Base-by-base conservation (phyloP, 495 filamentous ascomycete species). In the Aspergillus nidulans region DNA sequence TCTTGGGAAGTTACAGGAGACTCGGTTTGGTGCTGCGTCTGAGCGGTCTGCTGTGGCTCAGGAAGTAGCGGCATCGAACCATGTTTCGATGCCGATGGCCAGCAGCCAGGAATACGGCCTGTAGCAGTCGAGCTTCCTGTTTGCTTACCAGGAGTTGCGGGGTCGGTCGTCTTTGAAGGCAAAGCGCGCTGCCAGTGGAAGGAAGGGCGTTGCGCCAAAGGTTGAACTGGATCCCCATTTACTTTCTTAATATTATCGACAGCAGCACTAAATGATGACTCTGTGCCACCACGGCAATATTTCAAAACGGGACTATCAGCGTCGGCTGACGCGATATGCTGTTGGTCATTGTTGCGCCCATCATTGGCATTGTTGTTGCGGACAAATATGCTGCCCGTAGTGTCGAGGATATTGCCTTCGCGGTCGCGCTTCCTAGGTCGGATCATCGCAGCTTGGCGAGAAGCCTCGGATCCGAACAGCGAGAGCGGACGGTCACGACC, bases 261-360 rank as follows among this genome's bases (percentile, higher is more conserved):
- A 13, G 23, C 7, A 23, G 32, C 16, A 13, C 44, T 21, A 13
- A 16, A 10, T 7, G 38, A 13, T 9, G 26, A 38, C 7, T 51
- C 34, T 18, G n/a, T 21, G 20, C 34, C 55, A 2, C 55, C 34
- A 38, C 60, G 56, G 28, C 60, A 56, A 30, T 57, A 59, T 28
- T 63, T 63, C 9, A 26, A 16, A 4, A 23, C 42, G 2, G 46
- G 20, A 19, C 25, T 30, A 5, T 25, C 30, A 21, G 38, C 24
- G 8, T 61, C 49, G 1, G 44, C 12, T 4, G 36, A 24, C 21
- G 15, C 10, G 10, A 18, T 6, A 15, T 40, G 10, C 19, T 15
- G 28, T 1, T 40, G 8, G 13, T 40, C 36, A 24, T 46, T 39
- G 8, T 39, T 21, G 7, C 25, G 21, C 25, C 30, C 45, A 9